phyloP scores from a whole-genome alignment of 108 stramenopile genomes.

The Fistulifera pelliculosa region DNA sequence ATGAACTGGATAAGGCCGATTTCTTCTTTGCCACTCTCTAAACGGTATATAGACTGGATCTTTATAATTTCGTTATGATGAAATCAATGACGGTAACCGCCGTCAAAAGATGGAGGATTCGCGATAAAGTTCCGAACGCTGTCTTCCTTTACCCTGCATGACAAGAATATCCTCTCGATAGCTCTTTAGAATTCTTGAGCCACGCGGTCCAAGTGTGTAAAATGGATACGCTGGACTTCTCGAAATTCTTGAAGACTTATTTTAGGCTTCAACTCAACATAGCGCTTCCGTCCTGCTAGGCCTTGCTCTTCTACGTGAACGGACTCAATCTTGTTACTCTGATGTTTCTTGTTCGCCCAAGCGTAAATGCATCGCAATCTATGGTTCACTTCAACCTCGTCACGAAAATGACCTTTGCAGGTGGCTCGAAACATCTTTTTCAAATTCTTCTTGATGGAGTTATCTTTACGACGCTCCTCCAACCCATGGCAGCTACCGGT shows the following conservation, averaged over 20 bases:
- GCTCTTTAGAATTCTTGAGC: constrained; percentile 64
- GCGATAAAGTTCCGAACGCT: constrained; percentile 50
- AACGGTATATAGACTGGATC: too few relatives aligned
- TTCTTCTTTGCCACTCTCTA: too few relatives aligned
- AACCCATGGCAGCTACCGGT: constrained; percentile 11
- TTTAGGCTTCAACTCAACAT: constrained; percentile 80
- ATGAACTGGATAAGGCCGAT: too few relatives aligned
- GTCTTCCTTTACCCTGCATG: constrained; percentile 64
- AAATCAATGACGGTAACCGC: constrained; percentile 62
- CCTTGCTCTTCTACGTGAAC: constrained; percentile 53
- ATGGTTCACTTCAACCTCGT: constrained; percentile 81
- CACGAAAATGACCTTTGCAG: constrained; percentile 52
- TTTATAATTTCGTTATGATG: constrained; percentile 26
- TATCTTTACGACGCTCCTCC: constrained; percentile 58
- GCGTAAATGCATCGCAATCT: constrained; percentile 83
- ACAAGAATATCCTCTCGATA: constrained; percentile 81
- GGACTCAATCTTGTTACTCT: constrained; percentile 65
- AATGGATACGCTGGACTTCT: constrained; percentile 64
- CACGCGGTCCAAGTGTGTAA: constrained; percentile 69
- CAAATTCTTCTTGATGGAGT: constrained; percentile 38
- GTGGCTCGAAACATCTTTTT: constrained; percentile 43
- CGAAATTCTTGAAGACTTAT: constrained; percentile 75
- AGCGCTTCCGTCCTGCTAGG: constrained; percentile 66
- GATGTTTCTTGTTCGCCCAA: constrained; percentile 84
- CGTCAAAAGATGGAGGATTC: constrained; percentile 64